Conservation (phyloP, 2,329 filamentous ascomycete genomes). For the Cladosporium sp. region DNA sequence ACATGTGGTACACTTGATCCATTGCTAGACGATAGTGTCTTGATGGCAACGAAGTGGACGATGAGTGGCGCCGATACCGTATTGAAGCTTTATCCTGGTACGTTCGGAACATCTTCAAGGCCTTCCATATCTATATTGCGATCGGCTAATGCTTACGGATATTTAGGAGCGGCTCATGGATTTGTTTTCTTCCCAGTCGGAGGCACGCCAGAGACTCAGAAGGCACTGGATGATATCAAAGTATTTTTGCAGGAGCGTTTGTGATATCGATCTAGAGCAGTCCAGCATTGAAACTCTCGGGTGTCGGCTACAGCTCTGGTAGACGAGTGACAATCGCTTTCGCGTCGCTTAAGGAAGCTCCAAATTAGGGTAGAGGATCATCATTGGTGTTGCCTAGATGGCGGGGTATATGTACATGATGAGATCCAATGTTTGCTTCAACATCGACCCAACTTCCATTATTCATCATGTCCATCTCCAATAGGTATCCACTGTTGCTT, state of each 20-base stretch:
- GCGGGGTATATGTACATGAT: slow-evolving; percentile 3
- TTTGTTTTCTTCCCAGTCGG: slow-evolving; percentile 50
- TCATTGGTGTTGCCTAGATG: background rate
- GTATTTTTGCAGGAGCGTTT: slow-evolving; percentile 10
- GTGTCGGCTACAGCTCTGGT: background rate
- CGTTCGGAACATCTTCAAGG: background rate
- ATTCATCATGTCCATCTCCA: background rate
- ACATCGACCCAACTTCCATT: background rate
- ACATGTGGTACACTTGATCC: slow-evolving; percentile 58
- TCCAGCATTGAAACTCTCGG: background rate
- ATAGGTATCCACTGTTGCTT: background rate
- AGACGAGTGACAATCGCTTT: background rate
- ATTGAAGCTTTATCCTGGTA: slow-evolving; percentile 54
- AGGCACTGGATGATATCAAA: slow-evolving; percentile 43
- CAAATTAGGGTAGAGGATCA: background rate
- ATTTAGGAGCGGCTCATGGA: slow-evolving; percentile 54
- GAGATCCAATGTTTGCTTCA: background rate
- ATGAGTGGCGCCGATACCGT: slow-evolving; percentile 54
- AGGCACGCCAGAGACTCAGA: slow-evolving; percentile 40
- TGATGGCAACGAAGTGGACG: slow-evolving; percentile 59
- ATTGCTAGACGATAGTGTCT: slow-evolving; percentile 54
- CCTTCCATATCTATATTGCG: background rate
- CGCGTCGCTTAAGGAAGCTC: background rate
- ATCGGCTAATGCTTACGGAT: background rate
- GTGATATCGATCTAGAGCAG: background rate